Evolutionary conservation across 208 protist species (phyloP).

Genomic region (Novymonas esmeraldas): DNA sequence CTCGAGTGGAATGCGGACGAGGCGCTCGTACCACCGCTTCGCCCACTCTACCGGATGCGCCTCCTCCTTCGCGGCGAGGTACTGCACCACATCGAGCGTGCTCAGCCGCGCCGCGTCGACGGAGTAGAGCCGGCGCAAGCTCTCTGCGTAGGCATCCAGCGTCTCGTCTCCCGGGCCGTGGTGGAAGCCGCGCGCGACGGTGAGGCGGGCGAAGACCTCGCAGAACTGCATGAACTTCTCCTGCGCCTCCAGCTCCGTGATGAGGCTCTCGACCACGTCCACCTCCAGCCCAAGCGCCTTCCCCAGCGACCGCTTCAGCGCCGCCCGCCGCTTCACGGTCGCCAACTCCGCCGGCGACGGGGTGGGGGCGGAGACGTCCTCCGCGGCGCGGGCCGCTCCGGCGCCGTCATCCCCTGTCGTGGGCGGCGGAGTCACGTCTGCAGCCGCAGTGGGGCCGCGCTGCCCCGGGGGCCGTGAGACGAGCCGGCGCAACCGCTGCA

Average conservation of each 20-base stretch:
- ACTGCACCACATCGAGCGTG: slow-evolving; percentile 86
- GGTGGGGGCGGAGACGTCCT: no score
- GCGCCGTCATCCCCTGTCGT: not conserved
- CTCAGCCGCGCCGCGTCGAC: slow-evolving; percentile 63
- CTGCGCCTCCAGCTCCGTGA: slow-evolving; percentile 69
- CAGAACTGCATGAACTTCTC: slow-evolving; percentile 87
- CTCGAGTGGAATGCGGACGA: slow-evolving; percentile 72
- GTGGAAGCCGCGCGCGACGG: slow-evolving; percentile 59
- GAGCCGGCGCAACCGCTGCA: slow-evolving; percentile 45
- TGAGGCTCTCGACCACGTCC: slow-evolving; percentile 61
- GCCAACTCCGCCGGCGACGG: slow-evolving; percentile 18
- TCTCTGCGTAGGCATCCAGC: slow-evolving; percentile 78
- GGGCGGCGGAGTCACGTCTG: not conserved
- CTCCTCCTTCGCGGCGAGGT: slow-evolving; percentile 75
- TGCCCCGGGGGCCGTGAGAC: slow-evolving; percentile 8
- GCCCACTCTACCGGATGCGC: slow-evolving; percentile 83
- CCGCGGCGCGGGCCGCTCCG: not conserved
- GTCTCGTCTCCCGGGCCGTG: slow-evolving; percentile 64
- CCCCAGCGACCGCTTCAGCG: slow-evolving; percentile 50
- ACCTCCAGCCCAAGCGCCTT: slow-evolving; percentile 71
- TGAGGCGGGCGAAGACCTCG: slow-evolving; percentile 85
- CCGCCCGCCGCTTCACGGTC: slow-evolving; percentile 23
- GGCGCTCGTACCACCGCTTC: slow-evolving; percentile 84
- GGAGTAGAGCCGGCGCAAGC: slow-evolving; percentile 69
- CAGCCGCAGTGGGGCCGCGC: not conserved